Conservation (phyloP, 495 filamentous ascomycete genomes). For the Xylaria sp. region DNA sequence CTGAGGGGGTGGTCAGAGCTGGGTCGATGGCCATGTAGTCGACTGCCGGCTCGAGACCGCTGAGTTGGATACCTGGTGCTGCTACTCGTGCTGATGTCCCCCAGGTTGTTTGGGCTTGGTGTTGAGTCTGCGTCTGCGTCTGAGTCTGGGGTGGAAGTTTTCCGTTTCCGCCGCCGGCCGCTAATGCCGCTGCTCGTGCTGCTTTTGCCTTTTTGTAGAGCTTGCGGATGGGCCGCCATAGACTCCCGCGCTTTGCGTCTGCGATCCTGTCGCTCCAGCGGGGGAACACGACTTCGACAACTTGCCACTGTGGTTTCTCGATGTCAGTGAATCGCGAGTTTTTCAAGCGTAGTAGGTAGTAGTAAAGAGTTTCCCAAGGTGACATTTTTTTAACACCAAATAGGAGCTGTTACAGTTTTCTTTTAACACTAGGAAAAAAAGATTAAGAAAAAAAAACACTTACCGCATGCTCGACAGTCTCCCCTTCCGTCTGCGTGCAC, state of each 20-base stretch:
- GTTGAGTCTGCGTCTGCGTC: slow-evolving; percentile 9
- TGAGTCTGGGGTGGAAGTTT: neutral
- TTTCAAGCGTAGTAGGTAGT: no score
- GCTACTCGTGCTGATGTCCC: neutral
- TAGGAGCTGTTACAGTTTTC: no score
- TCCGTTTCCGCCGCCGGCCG: neutral
- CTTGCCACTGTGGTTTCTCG: slow-evolving; percentile 60
- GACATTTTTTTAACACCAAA: no score
- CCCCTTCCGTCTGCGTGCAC: slow-evolving; percentile 57
- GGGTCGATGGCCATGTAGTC: slow-evolving; percentile 27
- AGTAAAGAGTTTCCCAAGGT: no score
- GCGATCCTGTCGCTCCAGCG: slow-evolving; percentile 59
- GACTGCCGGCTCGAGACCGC: neutral
- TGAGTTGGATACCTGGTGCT: neutral
- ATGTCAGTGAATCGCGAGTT: neutral
- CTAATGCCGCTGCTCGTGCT: slow-evolving; percentile 34
- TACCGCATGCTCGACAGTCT: slow-evolving; percentile 68
- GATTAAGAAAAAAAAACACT: neutral
- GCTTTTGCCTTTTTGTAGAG: slow-evolving; percentile 68
- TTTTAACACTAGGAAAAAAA: no score
- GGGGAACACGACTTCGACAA: slow-evolving; percentile 64
- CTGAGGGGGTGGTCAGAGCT: neutral
- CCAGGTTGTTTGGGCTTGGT: slow-evolving; percentile 8
- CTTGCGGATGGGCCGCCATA: slow-evolving; percentile 74
- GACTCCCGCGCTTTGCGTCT: slow-evolving; percentile 60